Evolutionary conservation across 768 basidiomycete genomes (phyloP), one percentile per base, ranked within the genome.

Genomic region (Stropharia rugosoannulata): DNA sequence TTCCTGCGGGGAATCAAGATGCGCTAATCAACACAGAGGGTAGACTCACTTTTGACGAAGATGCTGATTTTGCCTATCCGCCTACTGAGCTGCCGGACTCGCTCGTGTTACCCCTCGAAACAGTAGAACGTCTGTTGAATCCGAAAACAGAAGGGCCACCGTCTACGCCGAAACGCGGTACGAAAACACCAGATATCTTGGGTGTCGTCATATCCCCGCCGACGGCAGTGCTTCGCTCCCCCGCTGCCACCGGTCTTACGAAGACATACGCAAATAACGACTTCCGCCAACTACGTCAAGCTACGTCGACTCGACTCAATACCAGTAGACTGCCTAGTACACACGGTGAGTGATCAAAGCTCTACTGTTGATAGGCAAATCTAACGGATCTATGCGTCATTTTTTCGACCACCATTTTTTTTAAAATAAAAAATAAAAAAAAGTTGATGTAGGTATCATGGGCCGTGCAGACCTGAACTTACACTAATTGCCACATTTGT

Each of bases 291-390:
- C 73, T 91, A 60, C 75, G 91, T 47, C 85, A 86, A 68, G 72
- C 75, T 40, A 80, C 89, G 32, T 80, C 83, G 9, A 81, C 86
- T 59, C 81, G 89, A 62, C 81, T 90, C 67, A 94, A 93, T 64
- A 93, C 90, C 53, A 93, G 91, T 70, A 78, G 92, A 63, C 75
- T 93, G 43, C 92, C 92, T 9, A 93, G 92, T 70, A 86, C 85
- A 76, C 92, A 94, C 70, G 91, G 80, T 81, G 51, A 41, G 78
- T 66, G 22, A 53, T 43, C 16, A 27, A 25, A 36, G 1, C 47
- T 29, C 27, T 32, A 53, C 27, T 35, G 18, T 15, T 18, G 27
- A 10, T 29, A 16, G 35, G 19, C 16, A 35, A 27, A 4, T 11
- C 36, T 46, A 9, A 49, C 19, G 16, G 43, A 49, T 39, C 7